Evolutionary conservation across 495 filamentous ascomycete species (phyloP).

Genomic region (Podospora comata): DNA sequence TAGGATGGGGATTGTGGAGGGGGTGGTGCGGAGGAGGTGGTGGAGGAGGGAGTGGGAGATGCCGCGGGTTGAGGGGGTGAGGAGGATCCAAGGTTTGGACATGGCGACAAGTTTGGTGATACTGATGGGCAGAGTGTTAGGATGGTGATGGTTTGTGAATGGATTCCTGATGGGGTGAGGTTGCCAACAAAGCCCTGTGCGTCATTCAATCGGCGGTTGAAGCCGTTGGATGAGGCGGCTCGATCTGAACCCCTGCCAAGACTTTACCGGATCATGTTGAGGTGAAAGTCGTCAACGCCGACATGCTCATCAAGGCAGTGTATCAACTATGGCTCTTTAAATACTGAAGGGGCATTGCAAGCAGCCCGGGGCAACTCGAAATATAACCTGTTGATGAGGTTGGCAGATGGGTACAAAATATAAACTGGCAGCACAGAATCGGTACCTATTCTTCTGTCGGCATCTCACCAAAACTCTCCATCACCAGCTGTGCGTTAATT

Average conservation of each 20-base stretch:
- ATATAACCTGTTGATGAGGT: too few species aligned
- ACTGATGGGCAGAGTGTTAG: not conserved
- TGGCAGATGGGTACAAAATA: too few species aligned
- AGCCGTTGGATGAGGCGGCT: not conserved
- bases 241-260: slow-evolving; percentile 10
- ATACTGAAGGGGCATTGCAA: too few species aligned
- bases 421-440: too few species aligned
- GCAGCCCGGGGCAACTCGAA: too few species aligned
- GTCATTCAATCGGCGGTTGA: not conserved
- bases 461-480: too few species aligned
- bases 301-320: not conserved
- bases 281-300: not conserved
- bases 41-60: slow-evolving; percentile 70
- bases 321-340: not conserved
- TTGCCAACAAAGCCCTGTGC: not conserved
- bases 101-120: slow-evolving; percentile 15
- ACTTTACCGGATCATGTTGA: not conserved
- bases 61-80: slow-evolving; percentile 57
- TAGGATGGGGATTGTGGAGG: slow-evolving; percentile 60
- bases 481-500: too few species aligned
- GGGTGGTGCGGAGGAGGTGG: slow-evolving; percentile 58
- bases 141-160: not conserved
- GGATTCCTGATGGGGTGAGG: not conserved
- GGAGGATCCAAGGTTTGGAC: slow-evolving; percentile 43
- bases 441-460: too few species aligned